Percentiles rank a stretch among this genome's conserved stretches.
Conservation (phyloP, 2,329 filamentous ascomycete species). For the Aspergillus hortae region DNA sequence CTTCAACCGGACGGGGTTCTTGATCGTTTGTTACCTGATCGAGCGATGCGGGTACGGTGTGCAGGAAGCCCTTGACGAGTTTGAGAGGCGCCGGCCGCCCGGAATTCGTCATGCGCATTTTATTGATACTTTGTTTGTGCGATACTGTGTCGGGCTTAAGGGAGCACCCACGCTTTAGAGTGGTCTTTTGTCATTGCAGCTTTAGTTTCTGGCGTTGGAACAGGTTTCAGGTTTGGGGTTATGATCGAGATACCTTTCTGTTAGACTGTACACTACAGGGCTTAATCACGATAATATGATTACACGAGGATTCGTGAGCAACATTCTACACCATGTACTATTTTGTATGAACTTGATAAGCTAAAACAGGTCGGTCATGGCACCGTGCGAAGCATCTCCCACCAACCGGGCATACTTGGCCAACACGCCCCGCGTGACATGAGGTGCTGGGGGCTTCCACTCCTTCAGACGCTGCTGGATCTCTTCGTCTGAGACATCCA, state of each 20-base stretch:
- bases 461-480: slow-evolving; percentile 58
- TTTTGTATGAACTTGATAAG: no score
- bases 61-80: slow-evolving; percentile 74
- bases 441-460: slow-evolving; percentile 69
- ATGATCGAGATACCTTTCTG: background rate
- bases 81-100: slow-evolving; percentile 67
- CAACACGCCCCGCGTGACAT: slow-evolving; percentile 76
- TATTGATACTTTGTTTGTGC: slow-evolving; percentile 74
- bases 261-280: no score
- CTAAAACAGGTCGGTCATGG: slow-evolving; percentile 75
- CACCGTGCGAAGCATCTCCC: slow-evolving; percentile 86
- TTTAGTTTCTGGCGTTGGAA: slow-evolving; percentile 15
- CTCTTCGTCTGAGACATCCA: slow-evolving; percentile 70
- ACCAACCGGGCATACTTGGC: slow-evolving; percentile 89
- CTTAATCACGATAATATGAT: no score
- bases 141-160: slow-evolving; percentile 61
- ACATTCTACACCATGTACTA: no score
- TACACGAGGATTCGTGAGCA: no score
- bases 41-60: slow-evolving; percentile 70
- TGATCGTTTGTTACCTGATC: slow-evolving; percentile 86
- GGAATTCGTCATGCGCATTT: slow-evolving; percentile 91
- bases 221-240: slow-evolving; percentile 5
- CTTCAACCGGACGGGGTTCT: slow-evolving; percentile 90
- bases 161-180: slow-evolving; percentile 37
- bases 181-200: slow-evolving; percentile 13